Evolutionary conservation across 164 flowering plant species (phyloP).

Genomic region (Houttuynia cordata): DNA sequence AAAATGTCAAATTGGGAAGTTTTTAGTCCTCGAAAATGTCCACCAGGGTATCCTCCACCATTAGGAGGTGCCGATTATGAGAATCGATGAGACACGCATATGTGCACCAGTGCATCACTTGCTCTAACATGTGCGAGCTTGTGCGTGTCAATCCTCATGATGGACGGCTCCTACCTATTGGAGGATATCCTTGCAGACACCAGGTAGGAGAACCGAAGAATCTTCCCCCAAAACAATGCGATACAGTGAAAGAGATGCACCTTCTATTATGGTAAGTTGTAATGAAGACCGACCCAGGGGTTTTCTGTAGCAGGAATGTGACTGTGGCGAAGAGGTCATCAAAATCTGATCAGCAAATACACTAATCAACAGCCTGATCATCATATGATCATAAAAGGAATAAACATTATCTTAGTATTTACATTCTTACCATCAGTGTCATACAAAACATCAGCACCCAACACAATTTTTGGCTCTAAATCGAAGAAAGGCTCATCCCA

Average conservation of each 20-base stretch:
- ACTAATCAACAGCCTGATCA: neutral
- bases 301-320: constrained; percentile 58
- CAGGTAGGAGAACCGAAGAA: too few relatives aligned
- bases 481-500: constrained; percentile 64
- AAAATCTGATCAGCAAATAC: constrained; percentile 33
- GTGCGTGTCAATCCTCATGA: too few relatives aligned
- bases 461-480: constrained; percentile 54
- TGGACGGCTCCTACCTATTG: too few relatives aligned
- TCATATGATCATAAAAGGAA: neutral
- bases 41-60: too few relatives aligned
- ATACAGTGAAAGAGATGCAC: constrained; percentile 20
- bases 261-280: constrained; percentile 87
- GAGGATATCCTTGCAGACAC: too few relatives aligned
- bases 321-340: constrained; percentile 90
- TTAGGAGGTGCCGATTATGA: too few relatives aligned
- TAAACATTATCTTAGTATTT: neutral
- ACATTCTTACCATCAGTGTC: constrained; percentile 50
- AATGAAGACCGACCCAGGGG: constrained; percentile 71
- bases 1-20: neutral
- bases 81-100: too few relatives aligned
- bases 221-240: too few relatives aligned
- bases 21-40: too few relatives aligned
- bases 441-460: constrained; percentile 93
- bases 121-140: too few relatives aligned
- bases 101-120: too few relatives aligned